These are phyloP conservation scores for Tarenaya hassleriana DNA, from an alignment of 345 rosid genomes.

Conservation along the genomic window DNA sequence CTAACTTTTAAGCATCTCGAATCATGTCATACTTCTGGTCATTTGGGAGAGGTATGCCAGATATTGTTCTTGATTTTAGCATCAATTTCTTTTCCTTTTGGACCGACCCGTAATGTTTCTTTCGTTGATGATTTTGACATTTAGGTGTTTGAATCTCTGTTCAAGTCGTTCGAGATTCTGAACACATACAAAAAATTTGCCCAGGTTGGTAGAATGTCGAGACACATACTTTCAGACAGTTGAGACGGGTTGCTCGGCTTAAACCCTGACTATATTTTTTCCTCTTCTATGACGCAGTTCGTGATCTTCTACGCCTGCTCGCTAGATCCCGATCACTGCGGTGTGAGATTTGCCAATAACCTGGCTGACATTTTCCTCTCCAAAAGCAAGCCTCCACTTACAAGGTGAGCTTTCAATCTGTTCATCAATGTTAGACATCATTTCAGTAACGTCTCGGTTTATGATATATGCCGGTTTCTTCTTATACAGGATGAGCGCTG, in stretches of 20 bases:
- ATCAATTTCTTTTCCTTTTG: slow-evolving; percentile 1
- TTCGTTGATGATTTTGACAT: slow-evolving; percentile 7
- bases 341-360: slow-evolving; percentile 52
- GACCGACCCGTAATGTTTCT: too few relatives aligned
- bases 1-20: slow-evolving; percentile 74
- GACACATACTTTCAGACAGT: slow-evolving; percentile 7
- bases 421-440: slow-evolving; percentile 8
- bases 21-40: slow-evolving; percentile 48
- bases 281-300: slow-evolving; percentile 55
- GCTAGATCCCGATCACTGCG: slow-evolving; percentile 75
- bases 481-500: slow-evolving; percentile 76
- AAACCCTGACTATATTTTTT: too few relatives aligned
- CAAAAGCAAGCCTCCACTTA: slow-evolving; percentile 35
- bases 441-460: too few relatives aligned
- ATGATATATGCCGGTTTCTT: too few relatives aligned
- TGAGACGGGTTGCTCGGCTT: too few relatives aligned
- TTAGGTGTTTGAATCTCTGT: slow-evolving; percentile 71
- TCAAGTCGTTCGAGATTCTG: slow-evolving; percentile 57
- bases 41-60: slow-evolving; percentile 63
- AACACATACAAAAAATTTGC: slow-evolving; percentile 70
- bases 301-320: slow-evolving; percentile 83
- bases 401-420: slow-evolving; percentile 39
- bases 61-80: too few relatives aligned
- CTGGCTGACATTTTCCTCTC: slow-evolving; percentile 48
- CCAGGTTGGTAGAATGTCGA: slow-evolving; percentile 54